These are phyloP conservation scores for Chlamydomonas eustigma DNA, from an alignment of 139 green algal species.

Conservation along the genomic window DNA sequence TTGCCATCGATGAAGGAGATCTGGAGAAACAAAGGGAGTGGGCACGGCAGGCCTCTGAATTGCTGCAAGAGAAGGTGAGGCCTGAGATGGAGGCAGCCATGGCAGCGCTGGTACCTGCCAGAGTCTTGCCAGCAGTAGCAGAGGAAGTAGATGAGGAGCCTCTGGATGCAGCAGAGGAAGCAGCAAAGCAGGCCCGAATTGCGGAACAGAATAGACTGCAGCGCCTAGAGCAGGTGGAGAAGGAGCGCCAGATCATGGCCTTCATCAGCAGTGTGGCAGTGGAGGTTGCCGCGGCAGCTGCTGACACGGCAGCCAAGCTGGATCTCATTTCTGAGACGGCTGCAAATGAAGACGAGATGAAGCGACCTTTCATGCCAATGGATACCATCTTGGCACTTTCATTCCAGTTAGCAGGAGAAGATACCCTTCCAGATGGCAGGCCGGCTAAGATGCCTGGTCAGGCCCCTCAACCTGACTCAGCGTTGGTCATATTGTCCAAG, in stretches of 20 bases:
- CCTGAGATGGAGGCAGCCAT: constrained; percentile 1
- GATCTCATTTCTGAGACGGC: background rate
- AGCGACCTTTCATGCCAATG: background rate
- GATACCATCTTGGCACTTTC: background rate
- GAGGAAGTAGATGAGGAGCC: background rate
- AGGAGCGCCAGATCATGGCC: background rate
- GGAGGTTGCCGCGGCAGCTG: background rate
- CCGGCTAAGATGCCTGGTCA: background rate
- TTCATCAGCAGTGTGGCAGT: background rate
- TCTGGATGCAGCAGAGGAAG: background rate
- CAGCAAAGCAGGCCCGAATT: background rate
- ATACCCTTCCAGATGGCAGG: background rate
- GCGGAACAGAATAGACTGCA: background rate
- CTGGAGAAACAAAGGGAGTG: background rate
- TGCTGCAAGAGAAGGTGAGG: background rate
- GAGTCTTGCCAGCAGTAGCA: background rate
- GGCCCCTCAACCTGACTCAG: background rate
- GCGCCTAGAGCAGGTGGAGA: background rate
- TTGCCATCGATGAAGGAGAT: background rate
- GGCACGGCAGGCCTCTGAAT: background rate
- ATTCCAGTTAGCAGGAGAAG: background rate
- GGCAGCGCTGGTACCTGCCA: background rate
- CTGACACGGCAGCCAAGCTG: background rate
- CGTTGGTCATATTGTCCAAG: background rate
- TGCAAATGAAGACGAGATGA: background rate